Base-by-base conservation (phyloP, 257 asterid species). In the Nicotiana knightiana region DNA sequence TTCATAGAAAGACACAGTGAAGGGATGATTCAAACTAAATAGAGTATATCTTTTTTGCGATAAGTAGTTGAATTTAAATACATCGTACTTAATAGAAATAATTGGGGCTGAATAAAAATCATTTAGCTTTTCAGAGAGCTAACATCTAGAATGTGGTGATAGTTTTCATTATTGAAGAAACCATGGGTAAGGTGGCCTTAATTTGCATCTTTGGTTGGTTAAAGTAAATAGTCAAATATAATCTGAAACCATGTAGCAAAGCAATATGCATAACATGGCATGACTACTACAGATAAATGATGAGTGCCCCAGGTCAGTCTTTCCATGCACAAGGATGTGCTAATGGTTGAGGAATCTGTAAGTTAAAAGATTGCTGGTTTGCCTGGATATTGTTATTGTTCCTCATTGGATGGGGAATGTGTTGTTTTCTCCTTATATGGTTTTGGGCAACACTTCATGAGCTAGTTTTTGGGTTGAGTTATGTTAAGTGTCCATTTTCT, bases 261-360 rank as follows among this genome's bases (percentile, higher is more conserved):
- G 59, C 26, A 58, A 46, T 46, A 71, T 71, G 13, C 59, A 71
- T 71, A 11, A 71, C 11, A 68, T 43, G n/a, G 6, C 78, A 24
- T 71, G 37, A 71, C 78, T 70, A 43, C 77, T 43, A 39, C 77
- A 70, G 58, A 70, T 26, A 43, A 70, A 71, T 12, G 78, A 71
- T 55, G 61, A 55, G 7, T 16, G 21, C 12, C 61, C 4, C 3
- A 73, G 51, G 15, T 73, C 62, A 73, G 9, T 75, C 80, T 28
- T 5, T n/a, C 79, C 62, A 15, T 75, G 80, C 46, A 8, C 64
- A 75, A 75, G 1, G 28, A 13, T 24, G 62, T 48, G 62, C 15
- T 24, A 48, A 73, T 73, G 62, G 78, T 71, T 46, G 59, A 39
- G 48, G 78, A 71, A 73, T 73, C 39, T 73, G 61, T 73, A 24